Evolutionary conservation across 2,329 filamentous ascomycete species (phyloP).

Genomic region (Dothideomycetes sp.): DNA sequence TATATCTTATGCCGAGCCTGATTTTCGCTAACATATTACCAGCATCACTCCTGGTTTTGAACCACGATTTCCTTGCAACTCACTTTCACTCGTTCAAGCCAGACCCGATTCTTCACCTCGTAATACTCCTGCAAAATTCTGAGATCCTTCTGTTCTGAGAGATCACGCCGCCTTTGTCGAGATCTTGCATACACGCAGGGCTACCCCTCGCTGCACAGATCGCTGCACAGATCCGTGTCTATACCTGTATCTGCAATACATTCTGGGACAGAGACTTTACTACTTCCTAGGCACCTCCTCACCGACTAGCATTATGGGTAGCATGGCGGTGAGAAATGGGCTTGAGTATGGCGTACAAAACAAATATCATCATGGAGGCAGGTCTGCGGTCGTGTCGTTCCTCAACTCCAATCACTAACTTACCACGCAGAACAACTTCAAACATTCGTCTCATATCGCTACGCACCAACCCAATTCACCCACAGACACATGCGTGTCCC

Average conservation of each 20-base stretch:
- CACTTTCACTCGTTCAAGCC: too few relatives aligned
- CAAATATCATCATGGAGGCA: constrained; percentile 9
- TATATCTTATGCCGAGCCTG: too few relatives aligned
- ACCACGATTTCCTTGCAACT: too few relatives aligned
- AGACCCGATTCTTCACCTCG: too few relatives aligned
- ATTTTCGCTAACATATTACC: too few relatives aligned
- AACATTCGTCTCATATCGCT: neutral
- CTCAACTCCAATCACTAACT: constrained; percentile 4
- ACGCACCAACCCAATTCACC: neutral
- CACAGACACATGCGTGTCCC: constrained; percentile 8
- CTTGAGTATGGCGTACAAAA: constrained; percentile 2
- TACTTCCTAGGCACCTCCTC: constrained; percentile 11
- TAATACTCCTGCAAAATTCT: too few relatives aligned
- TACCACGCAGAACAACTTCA: constrained; percentile 4
- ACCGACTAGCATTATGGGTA: constrained; percentile 5
- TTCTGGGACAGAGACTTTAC: constrained; percentile 11
- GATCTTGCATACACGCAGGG: too few relatives aligned
- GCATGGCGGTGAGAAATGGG: constrained; percentile 10
- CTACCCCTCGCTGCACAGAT: too few relatives aligned
- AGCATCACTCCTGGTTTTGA: too few relatives aligned
- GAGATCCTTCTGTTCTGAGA: too few relatives aligned
- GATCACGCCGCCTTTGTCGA: too few relatives aligned
- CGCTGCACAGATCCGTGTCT: constrained; percentile 8
- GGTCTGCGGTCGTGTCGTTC: neutral
- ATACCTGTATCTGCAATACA: constrained; percentile 6